phyloP scores from a whole-genome alignment of 2,329 filamentous ascomycete genomes.

The Fusarium nodosum region DNA sequence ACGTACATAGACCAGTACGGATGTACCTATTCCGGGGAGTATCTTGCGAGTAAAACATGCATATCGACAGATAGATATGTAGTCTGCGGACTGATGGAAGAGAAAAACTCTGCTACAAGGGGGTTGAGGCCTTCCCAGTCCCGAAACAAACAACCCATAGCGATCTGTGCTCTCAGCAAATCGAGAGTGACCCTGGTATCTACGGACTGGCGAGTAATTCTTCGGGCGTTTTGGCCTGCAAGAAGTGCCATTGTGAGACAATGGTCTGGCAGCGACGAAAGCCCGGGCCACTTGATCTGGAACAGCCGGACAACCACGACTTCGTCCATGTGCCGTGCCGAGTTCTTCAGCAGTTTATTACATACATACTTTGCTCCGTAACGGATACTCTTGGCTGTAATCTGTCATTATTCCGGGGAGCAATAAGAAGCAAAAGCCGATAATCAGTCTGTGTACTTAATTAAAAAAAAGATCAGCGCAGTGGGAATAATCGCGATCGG shows the following conservation, averaged over 20 bases:
- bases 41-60: not conserved
- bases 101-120: constrained; percentile 1
- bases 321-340: not conserved
- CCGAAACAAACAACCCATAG: constrained; percentile 7
- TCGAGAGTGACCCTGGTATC: constrained; percentile 21
- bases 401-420: not conserved
- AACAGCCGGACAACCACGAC: constrained; percentile 4
- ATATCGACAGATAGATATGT: not conserved
- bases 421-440: not conserved
- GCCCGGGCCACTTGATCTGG: constrained; percentile 25
- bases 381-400: not conserved
- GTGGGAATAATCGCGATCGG: constrained; percentile 31
- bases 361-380: not conserved
- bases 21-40: not conserved
- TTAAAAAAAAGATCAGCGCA: constrained; percentile 22
- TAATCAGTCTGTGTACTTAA: not conserved
- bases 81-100: not conserved
- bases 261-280: constrained; percentile 45
- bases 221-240: constrained; percentile 31
- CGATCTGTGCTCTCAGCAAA: constrained; percentile 6
- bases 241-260: constrained; percentile 42
- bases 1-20: not conserved
- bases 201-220: not conserved
- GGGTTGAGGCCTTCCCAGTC: not conserved
- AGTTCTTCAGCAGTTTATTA: constrained; percentile 16